Evolutionary conservation across 108 stramenopile genomes (phyloP).

Genomic region (Fistulifera pelliculosa): DNA sequence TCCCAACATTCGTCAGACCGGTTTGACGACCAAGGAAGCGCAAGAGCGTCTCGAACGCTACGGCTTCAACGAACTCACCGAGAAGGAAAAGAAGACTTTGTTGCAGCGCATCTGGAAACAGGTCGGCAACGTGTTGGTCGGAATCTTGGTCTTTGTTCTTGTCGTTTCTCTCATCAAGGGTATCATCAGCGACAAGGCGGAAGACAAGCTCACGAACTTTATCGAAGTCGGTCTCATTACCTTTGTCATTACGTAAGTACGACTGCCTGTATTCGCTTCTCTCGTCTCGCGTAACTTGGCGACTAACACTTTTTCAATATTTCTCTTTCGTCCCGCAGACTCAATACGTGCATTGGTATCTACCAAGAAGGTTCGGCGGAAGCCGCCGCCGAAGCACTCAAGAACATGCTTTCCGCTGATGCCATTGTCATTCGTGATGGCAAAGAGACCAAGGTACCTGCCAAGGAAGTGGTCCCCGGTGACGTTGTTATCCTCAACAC

Average conservation of each 20-base stretch:
- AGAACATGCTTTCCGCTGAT: conserved; percentile 69
- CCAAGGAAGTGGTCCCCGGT: conserved; percentile 56
- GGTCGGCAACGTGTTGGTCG: conserved; percentile 69
- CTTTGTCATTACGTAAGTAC: conserved; percentile 47
- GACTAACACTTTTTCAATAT: not conserved
- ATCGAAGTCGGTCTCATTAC: conserved; percentile 66
- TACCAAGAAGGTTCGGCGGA: conserved; percentile 78
- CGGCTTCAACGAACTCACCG: conserved; percentile 70
- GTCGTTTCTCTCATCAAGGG: conserved; percentile 53
- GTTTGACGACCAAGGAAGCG: conserved; percentile 54
- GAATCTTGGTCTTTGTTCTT: conserved; percentile 65
- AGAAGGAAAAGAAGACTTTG: conserved; percentile 55
- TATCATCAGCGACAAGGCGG: conserved; percentile 21
- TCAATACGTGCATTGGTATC: conserved; percentile 74
- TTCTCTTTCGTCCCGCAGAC: conserved; percentile 12
- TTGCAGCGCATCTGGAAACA: conserved; percentile 72
- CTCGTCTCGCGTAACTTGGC: conserved; percentile 2
- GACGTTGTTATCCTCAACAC: conserved; percentile 53
- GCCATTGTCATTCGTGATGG: conserved; percentile 65
- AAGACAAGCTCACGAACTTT: conserved; percentile 37
- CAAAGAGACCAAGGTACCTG: conserved; percentile 55
- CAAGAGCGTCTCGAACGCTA: conserved; percentile 40
- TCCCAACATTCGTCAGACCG: conserved; percentile 29
- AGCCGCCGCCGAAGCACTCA: conserved; percentile 67
- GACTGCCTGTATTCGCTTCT: not conserved